Evolutionary conservation across 306 rosid species (phyloP), one percentile per base, ranked within the genome.

Genomic region (Cyamopsis tetragonoloba): DNA sequence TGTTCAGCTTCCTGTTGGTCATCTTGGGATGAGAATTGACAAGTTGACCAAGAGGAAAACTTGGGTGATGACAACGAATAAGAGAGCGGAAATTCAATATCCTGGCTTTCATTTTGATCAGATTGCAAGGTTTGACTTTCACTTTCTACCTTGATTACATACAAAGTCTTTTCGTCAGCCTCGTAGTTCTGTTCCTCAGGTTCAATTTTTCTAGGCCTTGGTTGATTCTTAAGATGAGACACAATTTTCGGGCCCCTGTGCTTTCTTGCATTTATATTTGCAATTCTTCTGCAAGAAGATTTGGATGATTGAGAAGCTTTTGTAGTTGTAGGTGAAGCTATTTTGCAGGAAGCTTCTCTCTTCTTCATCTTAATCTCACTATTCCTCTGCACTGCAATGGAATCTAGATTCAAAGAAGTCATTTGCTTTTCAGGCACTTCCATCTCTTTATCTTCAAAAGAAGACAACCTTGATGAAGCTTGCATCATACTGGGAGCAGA

Each of bases 101-200:
- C 80, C 66, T 41, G 55, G 71, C 38, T 73, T 68, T 63, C 79
- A 62, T 71, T 75, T 62, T 81, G 85, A 82, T 81, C 80, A 12
- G 82, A 81, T 48, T 71, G 83, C 50, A 56, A 62, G 51, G 80
- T 47, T 19, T 71, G 68, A 4, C 73, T 77, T 67, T 80, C 88
- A 26, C 63, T 84, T 72, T 79, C 90, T 32, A 85, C 53, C 79
- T 77, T 72, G 57, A 86, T 73, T 75, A 86, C 87, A 79, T 86
- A 80, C 86, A 90, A 54, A 58, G 88, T 93, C 78, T 83, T 88
- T 72, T 88, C 99, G 65, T 70, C 46, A 15, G 77, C 78, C 80
- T 81, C 86, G 6, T 54, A 13, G 13, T 51, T 18, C 15, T 31
- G 62, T 23, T 54, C 70, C 49, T 54, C 65, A 55, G 60, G 56